Evolutionary conservation across 208 protist genomes (phyloP).

Genomic region (Naegleria fowleri): DNA sequence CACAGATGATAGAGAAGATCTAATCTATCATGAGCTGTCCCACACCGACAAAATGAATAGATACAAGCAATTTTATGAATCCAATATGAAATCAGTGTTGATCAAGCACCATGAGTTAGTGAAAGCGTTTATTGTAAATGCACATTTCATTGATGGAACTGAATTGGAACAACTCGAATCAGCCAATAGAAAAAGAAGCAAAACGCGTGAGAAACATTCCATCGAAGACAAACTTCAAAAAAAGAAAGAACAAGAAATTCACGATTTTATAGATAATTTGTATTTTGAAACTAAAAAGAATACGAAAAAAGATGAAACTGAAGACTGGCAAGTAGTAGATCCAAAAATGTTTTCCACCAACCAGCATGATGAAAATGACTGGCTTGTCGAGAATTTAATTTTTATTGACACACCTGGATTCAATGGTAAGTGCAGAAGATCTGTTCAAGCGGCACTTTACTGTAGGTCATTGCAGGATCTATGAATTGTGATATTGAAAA

Average conservation of each 20-base stretch:
- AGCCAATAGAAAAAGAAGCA: background rate
- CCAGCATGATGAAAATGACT: background rate
- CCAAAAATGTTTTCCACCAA: background rate
- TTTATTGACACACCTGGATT: slow-evolving; percentile 26
- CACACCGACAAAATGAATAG: background rate
- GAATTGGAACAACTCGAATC: background rate
- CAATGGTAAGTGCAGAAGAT: background rate
- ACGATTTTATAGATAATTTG: background rate
- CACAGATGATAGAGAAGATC: background rate
- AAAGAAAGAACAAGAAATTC: background rate
- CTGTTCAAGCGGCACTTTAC: too few relatives aligned
- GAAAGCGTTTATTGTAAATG: slow-evolving; percentile 19
- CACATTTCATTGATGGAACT: background rate
- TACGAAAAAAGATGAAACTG: background rate
- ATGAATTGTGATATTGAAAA: background rate
- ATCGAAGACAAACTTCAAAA: background rate
- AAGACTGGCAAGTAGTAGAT: background rate
- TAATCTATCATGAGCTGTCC: background rate
- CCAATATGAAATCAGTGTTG: background rate
- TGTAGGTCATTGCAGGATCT: background rate
- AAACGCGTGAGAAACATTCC: background rate
- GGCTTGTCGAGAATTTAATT: background rate
- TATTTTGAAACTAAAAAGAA: background rate
- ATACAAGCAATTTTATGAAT: slow-evolving; percentile 17
- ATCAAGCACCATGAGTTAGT: background rate